phyloP scores from a whole-genome alignment of 139 green algal genomes.

The Volvox reticuliferus region DNA sequence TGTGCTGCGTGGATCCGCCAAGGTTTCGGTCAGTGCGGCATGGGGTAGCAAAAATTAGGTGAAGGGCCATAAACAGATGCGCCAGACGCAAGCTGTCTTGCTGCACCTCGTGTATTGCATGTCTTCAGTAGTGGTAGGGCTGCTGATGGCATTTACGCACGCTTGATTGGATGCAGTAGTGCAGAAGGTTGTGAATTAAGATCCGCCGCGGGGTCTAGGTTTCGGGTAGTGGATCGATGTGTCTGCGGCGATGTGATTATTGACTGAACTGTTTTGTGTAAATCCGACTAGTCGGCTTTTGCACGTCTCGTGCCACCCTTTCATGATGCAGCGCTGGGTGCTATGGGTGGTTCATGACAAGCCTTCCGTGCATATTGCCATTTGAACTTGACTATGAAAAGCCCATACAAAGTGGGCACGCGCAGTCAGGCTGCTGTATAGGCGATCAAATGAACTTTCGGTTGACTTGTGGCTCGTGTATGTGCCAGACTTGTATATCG shows the following conservation, averaged over 20 bases:
- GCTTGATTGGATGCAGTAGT: neutral
- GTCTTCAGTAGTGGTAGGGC: conserved; percentile 2
- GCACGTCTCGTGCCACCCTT: neutral
- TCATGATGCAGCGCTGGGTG: neutral
- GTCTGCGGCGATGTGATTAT: neutral
- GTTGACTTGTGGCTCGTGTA: neutral
- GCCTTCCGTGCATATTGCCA: neutral
- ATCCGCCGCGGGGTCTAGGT: neutral
- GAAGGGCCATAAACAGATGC: neutral
- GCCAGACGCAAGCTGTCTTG: neutral
- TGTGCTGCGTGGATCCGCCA: neutral
- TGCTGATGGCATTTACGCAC: neutral
- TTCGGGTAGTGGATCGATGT: neutral
- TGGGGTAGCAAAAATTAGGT: neutral
- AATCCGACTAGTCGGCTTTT: neutral
- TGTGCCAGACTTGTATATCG: neutral
- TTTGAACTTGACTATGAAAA: neutral
- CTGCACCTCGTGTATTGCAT: neutral
- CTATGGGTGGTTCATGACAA: neutral
- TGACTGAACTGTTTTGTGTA: neutral
- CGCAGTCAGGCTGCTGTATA: neutral
- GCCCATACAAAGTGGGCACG: neutral
- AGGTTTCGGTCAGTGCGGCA: neutral
- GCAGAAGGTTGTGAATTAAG: neutral
- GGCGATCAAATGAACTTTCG: neutral